Evolutionary conservation across 306 rosid species (phyloP), one percentile per base, ranked within the genome.

Genomic region (Argentina anserina): DNA sequence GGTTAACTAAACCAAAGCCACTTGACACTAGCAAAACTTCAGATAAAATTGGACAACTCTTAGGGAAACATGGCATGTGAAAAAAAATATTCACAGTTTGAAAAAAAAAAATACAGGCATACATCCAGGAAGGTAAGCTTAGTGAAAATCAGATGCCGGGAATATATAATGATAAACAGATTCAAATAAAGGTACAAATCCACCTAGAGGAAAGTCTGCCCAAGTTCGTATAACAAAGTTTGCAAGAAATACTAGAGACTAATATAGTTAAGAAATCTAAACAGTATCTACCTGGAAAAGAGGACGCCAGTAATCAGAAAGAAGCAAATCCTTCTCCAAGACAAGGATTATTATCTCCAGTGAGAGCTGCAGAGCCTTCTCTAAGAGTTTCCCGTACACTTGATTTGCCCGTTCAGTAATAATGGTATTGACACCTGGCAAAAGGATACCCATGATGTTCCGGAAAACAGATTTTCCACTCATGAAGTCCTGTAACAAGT

Each of bases 271-370:
- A 66, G 36, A 28, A 40, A 61, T 29, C 62, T 6, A 1, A 34
- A 43, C 18, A 23, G 6, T 40, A 80, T 66, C 76, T 76, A 91
- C 98, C 97, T 91, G 98, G 78, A 89, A 94, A 26, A 88, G 65
- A 60, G 98, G 98, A 33, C 97, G 95, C 97, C 94, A 94, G 73
- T 82, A 91, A 89, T 94, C 97, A 77, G 97, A 92, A 79, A 94
- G 90, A 78, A 84, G 77, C 74, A 88, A 59, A 84, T 94, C 98
- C 76, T 89, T 94, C 76, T 91, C 96, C 67, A 94, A 73, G 29
- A 90, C 88, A 36, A 91, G 95, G 64, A 88, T 81, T 77, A 94
- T 84, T 78, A 94, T 91, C 84, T 91, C 97, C 85, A 94, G 78
- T 58, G 95, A 82, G 55, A 94, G 91, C 80, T 94, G 92, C 75